Evolutionary conservation across 1,139 yeast species (phyloP).

Genomic region (Candida sp.): DNA sequence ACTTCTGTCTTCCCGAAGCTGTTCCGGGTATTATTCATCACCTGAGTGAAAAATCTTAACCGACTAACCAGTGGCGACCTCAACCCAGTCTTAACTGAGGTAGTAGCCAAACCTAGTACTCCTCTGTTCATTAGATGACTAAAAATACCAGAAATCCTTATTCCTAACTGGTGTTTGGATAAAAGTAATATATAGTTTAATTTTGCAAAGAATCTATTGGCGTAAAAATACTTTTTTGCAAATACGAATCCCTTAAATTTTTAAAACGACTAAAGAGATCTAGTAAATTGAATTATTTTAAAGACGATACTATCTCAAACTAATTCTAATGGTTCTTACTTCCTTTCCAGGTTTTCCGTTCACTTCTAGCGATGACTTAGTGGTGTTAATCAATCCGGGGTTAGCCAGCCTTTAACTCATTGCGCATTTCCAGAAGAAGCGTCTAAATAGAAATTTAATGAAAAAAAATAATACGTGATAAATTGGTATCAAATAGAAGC

Average conservation of each 20-base stretch:
- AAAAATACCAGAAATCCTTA: too few species aligned
- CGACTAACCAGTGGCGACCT: background rate
- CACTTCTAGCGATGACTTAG: too few species aligned
- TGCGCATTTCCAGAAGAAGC: background rate
- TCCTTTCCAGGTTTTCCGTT: too few species aligned
- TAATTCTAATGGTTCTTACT: too few species aligned
- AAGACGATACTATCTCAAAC: too few species aligned
- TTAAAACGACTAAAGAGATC: too few species aligned
- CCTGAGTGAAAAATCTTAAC: background rate
- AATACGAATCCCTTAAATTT: too few species aligned
- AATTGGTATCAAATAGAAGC: conserved; percentile 36
- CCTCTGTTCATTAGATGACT: background rate
- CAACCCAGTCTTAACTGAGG: background rate
- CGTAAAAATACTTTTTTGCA: background rate
- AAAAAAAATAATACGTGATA: background rate
- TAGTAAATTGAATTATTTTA: too few species aligned
- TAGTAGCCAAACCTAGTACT: background rate
- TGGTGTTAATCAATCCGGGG: background rate
- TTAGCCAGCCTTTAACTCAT: background rate
- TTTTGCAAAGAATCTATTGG: background rate
- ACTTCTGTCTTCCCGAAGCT: too few species aligned
- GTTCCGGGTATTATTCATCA: too few species aligned
- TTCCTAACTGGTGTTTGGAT: too few species aligned
- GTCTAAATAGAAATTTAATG: background rate
- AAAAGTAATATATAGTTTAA: too few species aligned